Conservation (phyloP, 2,329 filamentous ascomycete species). For the Septoria linicola region DNA sequence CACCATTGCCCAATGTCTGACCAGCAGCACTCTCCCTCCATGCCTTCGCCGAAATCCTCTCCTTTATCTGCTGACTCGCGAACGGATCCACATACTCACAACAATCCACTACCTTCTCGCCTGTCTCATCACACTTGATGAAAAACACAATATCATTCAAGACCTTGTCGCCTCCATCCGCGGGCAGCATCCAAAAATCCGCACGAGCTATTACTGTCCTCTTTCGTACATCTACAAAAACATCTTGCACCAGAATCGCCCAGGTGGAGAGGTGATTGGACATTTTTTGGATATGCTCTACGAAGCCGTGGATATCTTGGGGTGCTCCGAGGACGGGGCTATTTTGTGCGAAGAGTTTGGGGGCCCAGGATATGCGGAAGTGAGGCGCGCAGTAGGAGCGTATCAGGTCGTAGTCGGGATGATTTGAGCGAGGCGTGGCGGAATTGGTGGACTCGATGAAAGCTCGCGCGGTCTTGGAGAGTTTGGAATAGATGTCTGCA, state of each 20-base stretch:
- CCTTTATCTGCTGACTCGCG: constrained; percentile 20
- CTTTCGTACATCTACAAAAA: constrained; percentile 20
- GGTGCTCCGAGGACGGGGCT: constrained; percentile 17
- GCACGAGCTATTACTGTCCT: constrained; percentile 18
- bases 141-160: constrained; percentile 24
- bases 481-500: constrained; percentile 17
- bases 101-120: constrained; percentile 19
- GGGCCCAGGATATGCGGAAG: constrained; percentile 24
- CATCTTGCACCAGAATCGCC: constrained; percentile 17
- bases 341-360: constrained; percentile 20
- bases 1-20: not conserved
- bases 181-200: constrained; percentile 23
- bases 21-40: constrained; percentile 12
- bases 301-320: constrained; percentile 23
- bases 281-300: constrained; percentile 18
- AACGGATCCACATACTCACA: constrained; percentile 25
- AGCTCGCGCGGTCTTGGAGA: constrained; percentile 19
- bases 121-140: constrained; percentile 19
- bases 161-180: constrained; percentile 18
- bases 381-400: constrained; percentile 16
- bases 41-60: constrained; percentile 18
- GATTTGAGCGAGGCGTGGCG: constrained; percentile 17
- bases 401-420: constrained; percentile 21
- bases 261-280: constrained; percentile 20
- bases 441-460: constrained; percentile 24